These are phyloP conservation scores for Jasminum sambac DNA, from an alignment of 257 asterid species.

Conservation along the genomic window DNA sequence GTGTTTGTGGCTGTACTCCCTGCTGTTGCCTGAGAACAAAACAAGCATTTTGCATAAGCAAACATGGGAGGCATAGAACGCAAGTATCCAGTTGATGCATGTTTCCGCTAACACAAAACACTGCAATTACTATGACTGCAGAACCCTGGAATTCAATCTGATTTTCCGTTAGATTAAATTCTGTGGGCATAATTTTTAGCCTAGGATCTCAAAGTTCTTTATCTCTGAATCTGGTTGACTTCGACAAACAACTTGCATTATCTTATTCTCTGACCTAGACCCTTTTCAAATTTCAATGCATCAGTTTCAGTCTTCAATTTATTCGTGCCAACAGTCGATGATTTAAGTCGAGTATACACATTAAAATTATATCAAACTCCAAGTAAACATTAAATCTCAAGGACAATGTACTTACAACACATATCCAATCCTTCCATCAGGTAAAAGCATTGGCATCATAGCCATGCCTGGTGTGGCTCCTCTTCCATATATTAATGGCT, in stretches of 20 bases:
- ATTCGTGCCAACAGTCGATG: background rate
- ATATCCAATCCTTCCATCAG: slow-evolving; percentile 99
- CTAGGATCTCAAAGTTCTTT: background rate
- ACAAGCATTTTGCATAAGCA: background rate
- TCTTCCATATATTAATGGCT: slow-evolving; percentile 81
- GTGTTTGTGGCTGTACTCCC: slow-evolving; percentile 58
- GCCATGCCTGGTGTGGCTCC: slow-evolving; percentile 94
- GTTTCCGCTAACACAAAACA: background rate
- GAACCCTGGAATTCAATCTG: background rate
- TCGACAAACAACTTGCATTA: background rate
- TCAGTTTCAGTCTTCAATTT: background rate
- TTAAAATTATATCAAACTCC: background rate
- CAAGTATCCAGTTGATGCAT: background rate
- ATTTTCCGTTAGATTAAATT: background rate
- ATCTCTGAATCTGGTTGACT: background rate
- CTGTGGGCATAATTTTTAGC: background rate
- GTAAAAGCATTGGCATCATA: slow-evolving; percentile 98
- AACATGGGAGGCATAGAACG: background rate
- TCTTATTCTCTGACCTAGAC: background rate
- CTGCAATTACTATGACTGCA: background rate
- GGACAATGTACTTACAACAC: slow-evolving; percentile 74
- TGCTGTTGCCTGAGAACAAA: slow-evolving; percentile 79
- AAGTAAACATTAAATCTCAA: background rate
- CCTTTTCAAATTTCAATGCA: background rate
- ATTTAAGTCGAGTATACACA: background rate